Evolutionary conservation across 108 stramenopile genomes (phyloP).

Genomic region (Fragilaria radians): DNA sequence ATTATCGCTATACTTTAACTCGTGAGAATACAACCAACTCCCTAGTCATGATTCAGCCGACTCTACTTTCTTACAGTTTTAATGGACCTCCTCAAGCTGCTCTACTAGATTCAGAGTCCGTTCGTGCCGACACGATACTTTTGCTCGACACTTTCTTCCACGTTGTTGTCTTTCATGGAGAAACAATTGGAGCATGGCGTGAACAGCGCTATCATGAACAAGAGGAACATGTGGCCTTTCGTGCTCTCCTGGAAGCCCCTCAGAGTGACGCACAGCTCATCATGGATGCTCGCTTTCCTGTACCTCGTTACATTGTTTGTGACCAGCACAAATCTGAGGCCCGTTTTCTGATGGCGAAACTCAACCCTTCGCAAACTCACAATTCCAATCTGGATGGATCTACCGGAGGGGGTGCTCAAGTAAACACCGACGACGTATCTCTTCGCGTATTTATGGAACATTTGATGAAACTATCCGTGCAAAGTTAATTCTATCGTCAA

Average conservation of each 20-base stretch:
- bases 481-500: conserved; percentile 1
- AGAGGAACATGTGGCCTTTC: conserved; percentile 94
- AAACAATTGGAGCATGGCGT: conserved; percentile 98
- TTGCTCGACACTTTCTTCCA: conserved; percentile 99
- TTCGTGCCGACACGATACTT: conserved; percentile 95
- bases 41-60: conserved; percentile 99
- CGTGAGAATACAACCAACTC: conserved; percentile 92
- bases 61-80: conserved; percentile 94
- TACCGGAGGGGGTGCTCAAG: conserved; percentile 72
- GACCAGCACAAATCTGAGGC: conserved; percentile 99
- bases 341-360: conserved; percentile 97
- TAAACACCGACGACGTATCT: conserved; percentile 98
- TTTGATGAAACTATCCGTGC: conserved; percentile 8
- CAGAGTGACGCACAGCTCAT: conserved; percentile 96
- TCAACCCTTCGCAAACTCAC: conserved; percentile 96
- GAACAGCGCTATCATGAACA: conserved; percentile 96
- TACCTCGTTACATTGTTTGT: conserved; percentile 97
- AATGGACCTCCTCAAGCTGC: conserved; percentile 93
- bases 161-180: conserved; percentile 99
- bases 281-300: conserved; percentile 97
- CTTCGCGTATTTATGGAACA: conserved; percentile 99
- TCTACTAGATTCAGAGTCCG: conserved; percentile 90
- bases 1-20: conserved; percentile 90
- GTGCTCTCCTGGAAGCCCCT: conserved; percentile 89
- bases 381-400: conserved; percentile 70